Evolutionary conservation across 1,139 yeast genomes (phyloP).

Genomic region (Yamadazyma triangularis): DNA sequence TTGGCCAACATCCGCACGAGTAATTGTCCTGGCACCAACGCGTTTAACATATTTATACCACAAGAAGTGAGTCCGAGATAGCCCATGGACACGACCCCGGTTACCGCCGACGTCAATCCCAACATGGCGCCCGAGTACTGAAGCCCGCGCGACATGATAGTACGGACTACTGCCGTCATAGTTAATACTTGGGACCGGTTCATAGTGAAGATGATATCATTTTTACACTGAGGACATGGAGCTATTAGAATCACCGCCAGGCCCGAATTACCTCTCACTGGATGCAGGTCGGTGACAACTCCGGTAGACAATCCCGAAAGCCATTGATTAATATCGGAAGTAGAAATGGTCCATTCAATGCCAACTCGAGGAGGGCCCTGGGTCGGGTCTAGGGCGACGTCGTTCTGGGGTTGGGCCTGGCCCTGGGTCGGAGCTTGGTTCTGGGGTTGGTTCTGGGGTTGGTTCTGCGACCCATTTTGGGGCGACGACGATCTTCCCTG

Average conservation of each 20-base stretch:
- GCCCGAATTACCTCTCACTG: background rate
- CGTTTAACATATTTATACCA: constrained; percentile 38
- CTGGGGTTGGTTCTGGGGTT: too few relatives aligned
- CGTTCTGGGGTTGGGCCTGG: too few relatives aligned
- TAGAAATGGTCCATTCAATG: constrained; percentile 3
- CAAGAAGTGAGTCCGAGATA: constrained; percentile 39
- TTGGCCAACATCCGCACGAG: constrained; percentile 28
- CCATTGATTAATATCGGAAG: constrained; percentile 15
- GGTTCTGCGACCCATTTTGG: background rate
- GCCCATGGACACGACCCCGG: constrained; percentile 41
- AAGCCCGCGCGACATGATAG: constrained; percentile 18
- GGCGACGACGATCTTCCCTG: background rate
- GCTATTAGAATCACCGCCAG: constrained; percentile 22
- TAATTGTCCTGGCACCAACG: constrained; percentile 32
- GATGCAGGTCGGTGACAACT: too few relatives aligned
- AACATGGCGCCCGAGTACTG: constrained; percentile 31
- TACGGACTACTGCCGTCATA: constrained; percentile 16
- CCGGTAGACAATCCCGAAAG: constrained; percentile 10
- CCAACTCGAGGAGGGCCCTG: background rate
- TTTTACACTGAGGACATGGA: constrained; percentile 44
- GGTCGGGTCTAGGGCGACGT: background rate
- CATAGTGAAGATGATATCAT: constrained; percentile 32
- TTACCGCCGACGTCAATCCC: constrained; percentile 37
- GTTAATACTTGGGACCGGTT: constrained; percentile 25
- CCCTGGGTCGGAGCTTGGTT: too few relatives aligned